phyloP scores from a whole-genome alignment of 805 yeast genomes.

The Candida odintsovae region DNA sequence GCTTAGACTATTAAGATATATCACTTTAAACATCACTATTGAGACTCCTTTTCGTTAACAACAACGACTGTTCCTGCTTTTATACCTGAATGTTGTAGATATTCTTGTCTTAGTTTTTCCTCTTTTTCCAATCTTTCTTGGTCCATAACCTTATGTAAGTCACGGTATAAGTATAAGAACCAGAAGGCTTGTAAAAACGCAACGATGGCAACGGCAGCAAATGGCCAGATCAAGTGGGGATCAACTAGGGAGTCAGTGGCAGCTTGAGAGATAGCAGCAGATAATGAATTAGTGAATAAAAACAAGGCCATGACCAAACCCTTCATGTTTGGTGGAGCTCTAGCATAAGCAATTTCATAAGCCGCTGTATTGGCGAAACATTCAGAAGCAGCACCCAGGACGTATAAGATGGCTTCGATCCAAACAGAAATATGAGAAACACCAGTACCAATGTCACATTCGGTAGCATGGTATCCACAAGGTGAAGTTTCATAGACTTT shows the following conservation, averaged over 20 bases:
- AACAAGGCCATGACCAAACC: slow-evolving; percentile 42
- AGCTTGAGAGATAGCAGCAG: slow-evolving; percentile 71
- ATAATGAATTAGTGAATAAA: slow-evolving; percentile 64
- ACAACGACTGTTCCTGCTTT: background rate
- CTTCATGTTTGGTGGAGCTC: slow-evolving; percentile 58
- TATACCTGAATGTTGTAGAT: background rate
- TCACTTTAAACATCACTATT: too few species aligned
- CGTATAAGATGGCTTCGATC: slow-evolving; percentile 58
- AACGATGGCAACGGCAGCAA: slow-evolving; percentile 53
- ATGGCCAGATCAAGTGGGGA: slow-evolving; percentile 67
- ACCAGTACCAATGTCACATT: slow-evolving; percentile 32
- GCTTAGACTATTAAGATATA: too few species aligned
- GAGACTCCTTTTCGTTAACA: background rate
- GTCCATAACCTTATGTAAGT: slow-evolving; percentile 12
- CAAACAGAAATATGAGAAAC: slow-evolving; percentile 50
- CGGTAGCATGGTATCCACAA: slow-evolving; percentile 56
- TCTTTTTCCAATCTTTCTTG: slow-evolving; percentile 5
- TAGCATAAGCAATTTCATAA: slow-evolving; percentile 75
- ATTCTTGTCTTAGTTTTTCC: background rate
- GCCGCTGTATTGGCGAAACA: slow-evolving; percentile 76
- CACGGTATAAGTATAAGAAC: slow-evolving; percentile 34
- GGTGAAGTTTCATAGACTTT: slow-evolving; percentile 65
- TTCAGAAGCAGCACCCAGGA: slow-evolving; percentile 66
- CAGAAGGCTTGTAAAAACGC: slow-evolving; percentile 50
- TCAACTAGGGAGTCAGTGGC: slow-evolving; percentile 60